A percentile compares a stretch with the other conserved stretches of the same genome.
These are phyloP conservation scores for Naganishia vaughanmartiniae DNA, from an alignment of 768 basidiomycete species.

Conservation along the genomic window DNA sequence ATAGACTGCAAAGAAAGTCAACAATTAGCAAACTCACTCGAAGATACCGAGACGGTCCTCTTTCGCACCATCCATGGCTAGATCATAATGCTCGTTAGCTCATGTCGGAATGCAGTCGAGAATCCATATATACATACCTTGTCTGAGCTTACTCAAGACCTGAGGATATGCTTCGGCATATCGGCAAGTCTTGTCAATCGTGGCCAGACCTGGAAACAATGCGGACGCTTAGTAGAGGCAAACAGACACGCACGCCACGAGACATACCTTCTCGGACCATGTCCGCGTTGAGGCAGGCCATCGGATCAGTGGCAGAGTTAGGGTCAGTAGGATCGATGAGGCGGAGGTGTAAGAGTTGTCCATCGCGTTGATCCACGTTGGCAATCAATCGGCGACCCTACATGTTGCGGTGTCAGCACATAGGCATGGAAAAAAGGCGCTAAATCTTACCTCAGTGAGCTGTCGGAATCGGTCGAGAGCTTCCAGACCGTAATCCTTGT, in stretches of 20 bases:
- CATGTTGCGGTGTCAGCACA: conserved; percentile 25
- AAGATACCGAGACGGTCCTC: conserved; percentile 51
- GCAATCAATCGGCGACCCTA: conserved; percentile 88
- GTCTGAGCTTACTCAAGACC: conserved; percentile 44
- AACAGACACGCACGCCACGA: no score
- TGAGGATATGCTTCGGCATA: conserved; percentile 48
- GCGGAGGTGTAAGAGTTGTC: conserved; percentile 74
- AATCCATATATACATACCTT: conserved; percentile 36
- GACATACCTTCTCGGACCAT: conserved; percentile 74
- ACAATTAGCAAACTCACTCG: conserved; percentile 40
- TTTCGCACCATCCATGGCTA: conserved; percentile 50
- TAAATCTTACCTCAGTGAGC: conserved; percentile 62
- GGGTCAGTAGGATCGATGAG: conserved; percentile 86
- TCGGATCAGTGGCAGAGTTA: conserved; percentile 63
- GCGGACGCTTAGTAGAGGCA: background rate
- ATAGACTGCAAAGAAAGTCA: background rate
- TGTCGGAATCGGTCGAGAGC: conserved; percentile 80
- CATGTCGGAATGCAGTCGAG: background rate
- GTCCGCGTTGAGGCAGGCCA: conserved; percentile 81
- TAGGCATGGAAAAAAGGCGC: background rate
- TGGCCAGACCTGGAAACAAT: conserved; percentile 42
- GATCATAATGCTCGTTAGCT: background rate
- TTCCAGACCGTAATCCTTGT: conserved; percentile 83
- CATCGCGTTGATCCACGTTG: conserved; percentile 86
- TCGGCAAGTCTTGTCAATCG: conserved; percentile 47